These are phyloP conservation scores for Santalum album DNA, from an alignment of 164 flowering plant species.

Conservation along the genomic window DNA sequence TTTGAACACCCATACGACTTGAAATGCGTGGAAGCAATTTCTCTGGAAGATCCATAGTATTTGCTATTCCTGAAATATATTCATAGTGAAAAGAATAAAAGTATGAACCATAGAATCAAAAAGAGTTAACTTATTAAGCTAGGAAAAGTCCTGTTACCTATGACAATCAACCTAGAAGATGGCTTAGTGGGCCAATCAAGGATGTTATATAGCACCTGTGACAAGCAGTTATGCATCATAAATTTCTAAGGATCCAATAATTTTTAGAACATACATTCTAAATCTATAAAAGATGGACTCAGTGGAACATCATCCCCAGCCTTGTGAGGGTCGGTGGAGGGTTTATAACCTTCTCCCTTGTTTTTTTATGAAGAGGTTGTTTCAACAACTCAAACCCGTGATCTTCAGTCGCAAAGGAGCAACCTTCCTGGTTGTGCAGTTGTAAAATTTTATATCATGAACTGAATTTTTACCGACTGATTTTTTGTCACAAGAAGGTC, in stretches of 20 bases:
- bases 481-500: constrained; percentile 92
- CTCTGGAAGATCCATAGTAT: constrained; percentile 99
- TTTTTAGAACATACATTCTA: background rate
- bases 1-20: constrained; percentile 93
- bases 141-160: constrained; percentile 37
- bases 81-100: background rate
- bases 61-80: constrained; percentile 69
- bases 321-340: too few species aligned
- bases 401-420: too few species aligned
- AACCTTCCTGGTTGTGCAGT: too few species aligned
- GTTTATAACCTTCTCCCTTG: too few species aligned
- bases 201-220: constrained; percentile 85
- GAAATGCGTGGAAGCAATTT: constrained; percentile 97
- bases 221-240: background rate
- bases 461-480: constrained; percentile 62
- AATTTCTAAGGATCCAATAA: background rate
- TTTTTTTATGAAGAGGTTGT: too few species aligned
- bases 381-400: too few species aligned
- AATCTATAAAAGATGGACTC: too few species aligned
- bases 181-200: constrained; percentile 98
- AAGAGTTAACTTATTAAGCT: background rate
- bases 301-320: too few species aligned
- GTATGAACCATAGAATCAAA: background rate
- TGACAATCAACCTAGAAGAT: constrained; percentile 73
- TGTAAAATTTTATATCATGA: background rate